Base-by-base conservation (phyloP, 2,329 filamentous ascomycete genomes). In the Rhynchosporium graminicola region DNA sequence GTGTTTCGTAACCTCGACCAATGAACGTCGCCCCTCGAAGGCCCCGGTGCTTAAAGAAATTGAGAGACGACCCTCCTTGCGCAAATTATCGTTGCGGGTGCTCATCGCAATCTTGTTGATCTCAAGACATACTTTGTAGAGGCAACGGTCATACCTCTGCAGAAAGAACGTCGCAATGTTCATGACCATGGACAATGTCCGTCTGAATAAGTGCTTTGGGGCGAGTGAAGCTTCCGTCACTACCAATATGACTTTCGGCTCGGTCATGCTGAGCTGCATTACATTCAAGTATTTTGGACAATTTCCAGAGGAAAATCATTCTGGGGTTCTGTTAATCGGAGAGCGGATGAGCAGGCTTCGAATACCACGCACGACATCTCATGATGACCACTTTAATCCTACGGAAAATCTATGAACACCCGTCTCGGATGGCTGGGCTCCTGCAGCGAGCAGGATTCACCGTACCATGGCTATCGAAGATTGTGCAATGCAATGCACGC, bases 401-500 rank as follows among this genome's bases (percentile, higher is more conserved):
- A 20, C 15, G 48, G 48, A 36, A 36, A 13, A 51, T 26, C 31
- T n/a, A n/a, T 13, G 15, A 38, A 40, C n/a, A 26, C 33, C n/a
- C 36, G 10, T 13, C 51, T 36, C 51, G 28, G 8, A 29, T 26
- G 20, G 10, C 10, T 54, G n/a, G 50, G 20, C 38, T 29, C 10
- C 20, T 12, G 28, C 20, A 15, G 28, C 4, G 51, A 20, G 15
- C 36, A 8, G 12, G 36, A 54, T 42, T 28, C 36, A 40, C 51
- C 10, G 51, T 40, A n/a, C 51, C 51, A 42, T 40, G 51, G 51
- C 38, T 10, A 54, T 54, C 10, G 28, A 20, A 54, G 51, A 54
- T 54, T 54, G 33, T 54, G 51, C 51, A 54, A 42, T 54, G 51
- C 51, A 54, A 54, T 42, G 51, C 50, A 36, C 33, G 50, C 50